Conservation (phyloP, 139 green algal species). For the Ettlia oleoabundans region DNA sequence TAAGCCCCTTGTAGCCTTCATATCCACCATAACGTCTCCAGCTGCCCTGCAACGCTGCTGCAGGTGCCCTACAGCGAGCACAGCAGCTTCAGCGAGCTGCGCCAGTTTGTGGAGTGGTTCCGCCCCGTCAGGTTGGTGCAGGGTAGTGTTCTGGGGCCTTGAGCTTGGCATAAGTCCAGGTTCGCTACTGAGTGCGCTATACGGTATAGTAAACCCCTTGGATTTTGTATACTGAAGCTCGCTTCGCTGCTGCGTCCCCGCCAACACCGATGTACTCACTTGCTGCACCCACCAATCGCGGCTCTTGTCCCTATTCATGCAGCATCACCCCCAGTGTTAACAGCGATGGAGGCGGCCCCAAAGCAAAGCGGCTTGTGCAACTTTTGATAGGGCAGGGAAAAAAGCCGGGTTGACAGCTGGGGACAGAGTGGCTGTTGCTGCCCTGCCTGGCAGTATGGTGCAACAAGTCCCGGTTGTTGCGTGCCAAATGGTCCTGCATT, state of each 20-base stretch:
- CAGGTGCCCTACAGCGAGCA: constrained; percentile 89
- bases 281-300: background rate
- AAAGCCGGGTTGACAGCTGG: background rate
- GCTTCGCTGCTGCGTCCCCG: too few relatives aligned
- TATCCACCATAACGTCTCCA: too few relatives aligned
- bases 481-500: too few relatives aligned
- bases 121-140: constrained; percentile 31
- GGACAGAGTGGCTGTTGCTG: too few relatives aligned
- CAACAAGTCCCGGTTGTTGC: too few relatives aligned
- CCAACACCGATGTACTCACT: too few relatives aligned
- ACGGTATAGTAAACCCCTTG: too few relatives aligned
- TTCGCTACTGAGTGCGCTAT: too few relatives aligned
- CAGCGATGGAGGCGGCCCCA: constrained; percentile 64
- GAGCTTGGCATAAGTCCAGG: too few relatives aligned
- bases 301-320: background rate
- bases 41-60: too few relatives aligned
- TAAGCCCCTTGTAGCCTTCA: background rate
- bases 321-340: constrained; percentile 70
- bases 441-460: too few relatives aligned
- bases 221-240: too few relatives aligned
- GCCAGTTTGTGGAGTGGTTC: constrained; percentile 76
- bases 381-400: constrained; percentile 27
- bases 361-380: constrained; percentile 45
- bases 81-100: constrained; percentile 73
- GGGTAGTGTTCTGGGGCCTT: background rate